Evolutionary conservation across 148 eudicot species (phyloP).

Genomic region (Cornus controversa): DNA sequence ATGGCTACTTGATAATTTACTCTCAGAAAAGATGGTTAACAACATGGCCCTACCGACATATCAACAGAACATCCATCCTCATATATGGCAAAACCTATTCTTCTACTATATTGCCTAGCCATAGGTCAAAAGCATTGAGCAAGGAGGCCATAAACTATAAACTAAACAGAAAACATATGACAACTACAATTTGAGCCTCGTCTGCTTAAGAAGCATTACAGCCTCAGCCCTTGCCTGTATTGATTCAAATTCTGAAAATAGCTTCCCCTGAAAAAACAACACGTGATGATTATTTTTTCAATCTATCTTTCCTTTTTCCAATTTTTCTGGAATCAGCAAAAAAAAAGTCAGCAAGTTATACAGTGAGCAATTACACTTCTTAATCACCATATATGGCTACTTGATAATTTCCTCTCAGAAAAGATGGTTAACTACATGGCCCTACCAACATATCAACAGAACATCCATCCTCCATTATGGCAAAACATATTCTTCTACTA

Average conservation of each 20-base stretch:
- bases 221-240: conserved; percentile 99
- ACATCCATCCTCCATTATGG: neutral
- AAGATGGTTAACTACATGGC: neutral
- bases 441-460: neutral
- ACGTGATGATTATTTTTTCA: neutral
- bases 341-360: neutral
- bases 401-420: neutral
- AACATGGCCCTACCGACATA: neutral
- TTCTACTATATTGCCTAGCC: neutral
- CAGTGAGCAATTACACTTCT: neutral
- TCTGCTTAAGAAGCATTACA: conserved; percentile 94
- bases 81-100: neutral
- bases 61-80: conserved; percentile 4
- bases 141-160: neutral
- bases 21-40: neutral
- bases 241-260: conserved; percentile 94
- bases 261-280: conserved; percentile 59
- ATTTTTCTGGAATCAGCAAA: neutral
- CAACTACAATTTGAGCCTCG: neutral
- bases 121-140: neutral
- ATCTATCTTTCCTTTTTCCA: neutral
- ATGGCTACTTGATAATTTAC: neutral
- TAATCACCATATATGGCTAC: neutral
- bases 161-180: neutral
- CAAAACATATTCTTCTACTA: neutral